Percentiles rank a stretch among this genome's conserved stretches.
These are phyloP conservation scores for Cutaneotrichosporon cavernicola DNA, from an alignment of 1,284 basidiomycete species.

Conservation along the genomic window DNA sequence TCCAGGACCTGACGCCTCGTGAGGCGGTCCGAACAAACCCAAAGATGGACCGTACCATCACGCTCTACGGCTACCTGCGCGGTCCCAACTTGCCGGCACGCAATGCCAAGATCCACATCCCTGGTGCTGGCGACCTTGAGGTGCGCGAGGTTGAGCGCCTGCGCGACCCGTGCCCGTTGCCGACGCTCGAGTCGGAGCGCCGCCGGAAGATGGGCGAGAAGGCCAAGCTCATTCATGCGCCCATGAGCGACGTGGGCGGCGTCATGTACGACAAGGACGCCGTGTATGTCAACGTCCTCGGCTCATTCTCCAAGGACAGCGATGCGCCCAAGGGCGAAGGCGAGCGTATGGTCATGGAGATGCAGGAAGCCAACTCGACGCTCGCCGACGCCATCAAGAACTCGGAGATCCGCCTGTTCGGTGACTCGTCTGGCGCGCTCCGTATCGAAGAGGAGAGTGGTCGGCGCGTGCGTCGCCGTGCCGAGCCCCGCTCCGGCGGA, in stretches of 20 bases:
- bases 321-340: conserved; percentile 76
- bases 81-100: conserved; percentile 80
- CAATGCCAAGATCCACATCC: conserved; percentile 84
- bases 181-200: conserved; percentile 89
- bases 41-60: conserved; percentile 78
- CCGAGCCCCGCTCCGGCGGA: conserved; percentile 43
- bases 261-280: conserved; percentile 98
- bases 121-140: conserved; percentile 84
- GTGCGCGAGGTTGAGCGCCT: conserved; percentile 73
- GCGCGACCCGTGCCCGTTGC: conserved; percentile 91
- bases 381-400: conserved; percentile 79
- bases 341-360: conserved; percentile 93
- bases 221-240: conserved; percentile 92
- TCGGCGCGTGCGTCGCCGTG: conserved; percentile 34
- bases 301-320: conserved; percentile 73
- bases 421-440: conserved; percentile 68
- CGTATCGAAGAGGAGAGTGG: conserved; percentile 40
- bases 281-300: conserved; percentile 96
- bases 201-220: conserved; percentile 90
- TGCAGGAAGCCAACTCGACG: conserved; percentile 82
- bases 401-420: conserved; percentile 83
- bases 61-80: conserved; percentile 90
- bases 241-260: conserved; percentile 97
- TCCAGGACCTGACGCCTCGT: conserved; percentile 91
- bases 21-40: conserved; percentile 79